Evolutionary conservation across 2,329 filamentous ascomycete species (phyloP).

Genomic region (Aspergillus jensenii): DNA sequence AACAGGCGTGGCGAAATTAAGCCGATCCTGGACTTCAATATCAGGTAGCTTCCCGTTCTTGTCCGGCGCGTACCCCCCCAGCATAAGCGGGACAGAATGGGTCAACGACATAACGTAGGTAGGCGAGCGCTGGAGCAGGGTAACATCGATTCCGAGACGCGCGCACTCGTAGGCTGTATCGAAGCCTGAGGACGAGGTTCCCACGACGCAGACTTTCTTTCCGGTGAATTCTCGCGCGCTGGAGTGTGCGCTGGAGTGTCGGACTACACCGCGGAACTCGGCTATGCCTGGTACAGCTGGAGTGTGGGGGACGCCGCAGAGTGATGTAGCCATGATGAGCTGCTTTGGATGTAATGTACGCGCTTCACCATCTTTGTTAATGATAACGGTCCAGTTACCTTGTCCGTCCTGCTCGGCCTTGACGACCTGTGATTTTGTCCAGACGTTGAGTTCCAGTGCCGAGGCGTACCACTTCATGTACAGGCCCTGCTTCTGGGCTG

Average conservation of each 20-base stretch:
- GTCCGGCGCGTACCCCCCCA: constrained; percentile 23
- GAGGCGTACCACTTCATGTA: constrained; percentile 32
- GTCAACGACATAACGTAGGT: constrained; percentile 33
- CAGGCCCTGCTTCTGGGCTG: constrained; percentile 28
- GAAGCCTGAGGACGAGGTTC: constrained; percentile 31
- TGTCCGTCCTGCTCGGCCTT: constrained; percentile 20
- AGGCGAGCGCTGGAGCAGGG: constrained; percentile 30
- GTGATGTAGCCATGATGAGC: constrained; percentile 26
- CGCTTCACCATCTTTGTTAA: constrained; percentile 21
- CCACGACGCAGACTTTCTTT: constrained; percentile 30
- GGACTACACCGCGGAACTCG: constrained; percentile 23
- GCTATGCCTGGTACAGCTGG: constrained; percentile 32
- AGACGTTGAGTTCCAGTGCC: constrained; percentile 26
- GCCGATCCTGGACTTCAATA: not conserved
- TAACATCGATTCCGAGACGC: constrained; percentile 27
- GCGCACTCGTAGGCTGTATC: constrained; percentile 29
- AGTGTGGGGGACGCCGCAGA: constrained; percentile 26
- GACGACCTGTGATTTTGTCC: constrained; percentile 24
- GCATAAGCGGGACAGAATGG: constrained; percentile 22
- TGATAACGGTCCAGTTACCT: constrained; percentile 19
- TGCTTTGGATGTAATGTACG: constrained; percentile 26
- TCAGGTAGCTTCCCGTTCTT: not conserved
- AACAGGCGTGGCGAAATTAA: constrained; percentile 1
- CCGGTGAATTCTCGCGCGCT: constrained; percentile 25
- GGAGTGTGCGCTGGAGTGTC: constrained; percentile 25